These are phyloP conservation scores for Austroboletus olivaceoglutinosus DNA, from an alignment of 1,284 basidiomycete species.

Conservation along the genomic window DNA sequence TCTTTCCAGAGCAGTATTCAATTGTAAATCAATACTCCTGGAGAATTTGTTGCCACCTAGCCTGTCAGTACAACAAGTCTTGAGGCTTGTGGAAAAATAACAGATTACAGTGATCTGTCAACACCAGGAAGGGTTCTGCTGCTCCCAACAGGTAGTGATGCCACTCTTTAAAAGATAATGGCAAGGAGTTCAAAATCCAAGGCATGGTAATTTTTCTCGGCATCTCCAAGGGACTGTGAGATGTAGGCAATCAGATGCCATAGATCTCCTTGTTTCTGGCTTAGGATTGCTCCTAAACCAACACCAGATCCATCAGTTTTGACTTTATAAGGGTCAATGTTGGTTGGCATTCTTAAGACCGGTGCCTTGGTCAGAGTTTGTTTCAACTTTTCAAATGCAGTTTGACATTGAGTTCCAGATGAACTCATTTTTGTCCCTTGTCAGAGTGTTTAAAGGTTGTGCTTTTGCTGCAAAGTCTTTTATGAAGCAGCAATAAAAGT, in stretches of 20 bases:
- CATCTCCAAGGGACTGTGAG: neutral
- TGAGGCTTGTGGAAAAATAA: neutral
- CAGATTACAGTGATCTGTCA: neutral
- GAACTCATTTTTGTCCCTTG: neutral
- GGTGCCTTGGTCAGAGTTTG: neutral
- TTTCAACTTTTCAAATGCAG: conserved; percentile 9
- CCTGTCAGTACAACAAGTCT: neutral
- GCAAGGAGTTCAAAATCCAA: neutral
- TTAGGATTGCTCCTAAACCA: neutral
- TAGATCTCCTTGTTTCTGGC: neutral
- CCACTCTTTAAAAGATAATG: neutral
- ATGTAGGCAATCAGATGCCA: neutral
- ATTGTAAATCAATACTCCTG: no score
- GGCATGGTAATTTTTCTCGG: neutral
- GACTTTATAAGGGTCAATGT: no score
- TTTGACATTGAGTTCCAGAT: neutral
- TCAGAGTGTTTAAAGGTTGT: neutral
- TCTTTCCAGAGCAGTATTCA: no score
- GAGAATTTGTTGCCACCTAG: no score
- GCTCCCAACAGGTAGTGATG: neutral
- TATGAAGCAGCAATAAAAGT: conserved; percentile 47
- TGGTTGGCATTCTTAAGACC: neutral
- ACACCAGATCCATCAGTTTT: no score
- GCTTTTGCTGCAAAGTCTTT: conserved; percentile 29
- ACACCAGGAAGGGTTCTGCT: neutral